Percentiles rank a stretch among this genome's conserved stretches.
Evolutionary conservation across 148 eudicot genomes (phyloP).

Genomic region (Talinum fruticosum): DNA sequence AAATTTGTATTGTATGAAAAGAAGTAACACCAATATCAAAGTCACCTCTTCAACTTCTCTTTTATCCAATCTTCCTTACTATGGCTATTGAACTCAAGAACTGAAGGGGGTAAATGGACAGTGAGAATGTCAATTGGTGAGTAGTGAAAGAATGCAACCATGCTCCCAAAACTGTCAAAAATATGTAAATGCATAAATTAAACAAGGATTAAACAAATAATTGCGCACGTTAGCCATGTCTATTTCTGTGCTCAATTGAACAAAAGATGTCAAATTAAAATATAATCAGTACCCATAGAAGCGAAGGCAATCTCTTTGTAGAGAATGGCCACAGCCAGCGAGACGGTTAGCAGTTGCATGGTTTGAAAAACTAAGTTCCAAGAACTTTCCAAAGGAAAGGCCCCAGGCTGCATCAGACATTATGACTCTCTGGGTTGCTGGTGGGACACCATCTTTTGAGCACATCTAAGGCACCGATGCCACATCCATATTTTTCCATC

Average conservation of each 20-base stretch:
- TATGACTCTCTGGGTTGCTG: constrained; percentile 76
- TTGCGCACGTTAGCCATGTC: neutral
- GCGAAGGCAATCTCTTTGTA: constrained; percentile 96
- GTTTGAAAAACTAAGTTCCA: constrained; percentile 96
- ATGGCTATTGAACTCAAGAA: constrained; percentile 64
- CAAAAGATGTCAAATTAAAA: constrained; percentile 1
- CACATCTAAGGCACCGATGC: constrained; percentile 94
- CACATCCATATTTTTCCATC: constrained; percentile 99
- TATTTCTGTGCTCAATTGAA: neutral
- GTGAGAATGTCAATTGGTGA: constrained; percentile 85
- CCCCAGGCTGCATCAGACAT: constrained; percentile 99
- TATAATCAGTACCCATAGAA: constrained; percentile 65
- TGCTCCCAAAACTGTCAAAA: constrained; percentile 67
- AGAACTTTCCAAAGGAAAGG: constrained; percentile 94
- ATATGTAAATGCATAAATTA: neutral
- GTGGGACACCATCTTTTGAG: constrained; percentile 68
- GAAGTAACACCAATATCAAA: neutral
- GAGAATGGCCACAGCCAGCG: constrained; percentile 94
- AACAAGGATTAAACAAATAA: neutral
- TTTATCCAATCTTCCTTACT: constrained; percentile 60
- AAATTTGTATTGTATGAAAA: neutral
- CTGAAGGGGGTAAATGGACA: constrained; percentile 72
- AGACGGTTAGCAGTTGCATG: constrained; percentile 96
- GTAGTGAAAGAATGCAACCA: constrained; percentile 90
- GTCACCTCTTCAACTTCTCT: constrained; percentile 75